Base-by-base conservation (phyloP, 1,284 basidiomycete genomes). In the Rhizoctonia solani region DNA sequence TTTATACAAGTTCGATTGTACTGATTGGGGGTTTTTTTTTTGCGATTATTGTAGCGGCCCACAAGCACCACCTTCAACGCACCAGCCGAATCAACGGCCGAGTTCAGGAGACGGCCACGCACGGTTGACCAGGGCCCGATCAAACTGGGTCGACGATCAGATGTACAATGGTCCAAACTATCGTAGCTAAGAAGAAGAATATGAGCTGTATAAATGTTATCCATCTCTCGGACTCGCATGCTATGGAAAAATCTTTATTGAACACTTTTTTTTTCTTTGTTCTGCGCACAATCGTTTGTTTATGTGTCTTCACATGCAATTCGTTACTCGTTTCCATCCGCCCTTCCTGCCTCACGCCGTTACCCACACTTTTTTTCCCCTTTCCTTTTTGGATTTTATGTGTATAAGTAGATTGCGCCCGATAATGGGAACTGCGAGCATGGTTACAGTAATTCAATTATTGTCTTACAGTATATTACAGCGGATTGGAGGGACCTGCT, bases 91-190 rank as follows among this genome's bases (percentile, higher is more conserved):
- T 29, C 59, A 63, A 21, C 63, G 63, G 6, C 52, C 41, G 14
- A 44, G 34, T 37, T 41, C 27, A 21, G 41, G 27, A 25, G 50
- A 66, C 41, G 63, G 63, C 3, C 63, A 29, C 11, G 63, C 63
- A 14, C 16, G 52, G 39, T 25, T 66, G 39, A 30, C 46, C 9
- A 50, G 63, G 6, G 58, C 58, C 25, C 50, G 52, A 14, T 46
- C 44, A 21, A 9, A 46, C 19, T 66, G 63, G 63, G 63, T 66
- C 11, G 63, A 66, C 41, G 63, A 66, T 37, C 14, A 50, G 39
- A 14, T 54, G 63, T 66, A 66, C 41, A 66, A 66, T 11, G 63
- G 63, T 16, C 49, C 53, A 8, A 53, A 42, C 4, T 55, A 63
- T 63, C 50, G 55, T 54, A 56, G 56, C 23, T 59, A 50, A 30